Evolutionary conservation across 2,329 filamentous ascomycete genomes (phyloP).

Genomic region (Verruconis gallopava): DNA sequence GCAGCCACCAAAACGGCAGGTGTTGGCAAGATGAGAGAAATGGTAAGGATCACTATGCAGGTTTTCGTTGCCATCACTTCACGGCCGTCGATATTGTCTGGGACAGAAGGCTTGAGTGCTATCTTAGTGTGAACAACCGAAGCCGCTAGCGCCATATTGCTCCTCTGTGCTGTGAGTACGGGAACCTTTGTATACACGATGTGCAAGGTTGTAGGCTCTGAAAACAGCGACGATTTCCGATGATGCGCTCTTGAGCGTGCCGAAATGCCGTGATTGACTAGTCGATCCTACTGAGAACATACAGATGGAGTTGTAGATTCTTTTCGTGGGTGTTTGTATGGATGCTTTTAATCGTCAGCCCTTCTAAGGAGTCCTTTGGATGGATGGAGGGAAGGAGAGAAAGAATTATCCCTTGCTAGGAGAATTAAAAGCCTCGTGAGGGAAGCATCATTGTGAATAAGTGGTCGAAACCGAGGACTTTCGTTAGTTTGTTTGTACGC

Average conservation of each 20-base stretch:
- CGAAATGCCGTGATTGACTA: constrained; percentile 3
- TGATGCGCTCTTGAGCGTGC: constrained; percentile 4
- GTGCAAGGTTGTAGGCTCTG: neutral
- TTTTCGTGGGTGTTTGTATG: neutral
- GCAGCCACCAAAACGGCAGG: too few species aligned
- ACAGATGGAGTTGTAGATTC: neutral
- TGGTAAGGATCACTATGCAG: too few species aligned
- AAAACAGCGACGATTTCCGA: neutral
- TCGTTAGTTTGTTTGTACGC: too few species aligned
- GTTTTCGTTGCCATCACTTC: too few species aligned
- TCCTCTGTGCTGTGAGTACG: too few species aligned
- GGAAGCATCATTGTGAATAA: neutral
- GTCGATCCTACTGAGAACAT: neutral
- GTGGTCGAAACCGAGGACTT: neutral
- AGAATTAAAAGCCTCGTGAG: neutral
- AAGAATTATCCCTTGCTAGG: too few species aligned
- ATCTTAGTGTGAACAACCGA: too few species aligned
- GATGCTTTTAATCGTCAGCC: neutral
- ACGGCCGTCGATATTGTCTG: too few species aligned
- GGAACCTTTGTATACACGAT: too few species aligned
- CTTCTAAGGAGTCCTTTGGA: neutral
- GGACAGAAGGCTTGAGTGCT: too few species aligned
- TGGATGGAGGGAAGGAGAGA: neutral
- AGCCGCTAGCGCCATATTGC: too few species aligned
- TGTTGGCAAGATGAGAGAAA: too few species aligned